Percentiles rank a stretch among this genome's conserved stretches.
These are phyloP conservation scores for Paragyromitra xinjiangensis DNA, from an alignment of 495 filamentous ascomycete species.

Conservation along the genomic window DNA sequence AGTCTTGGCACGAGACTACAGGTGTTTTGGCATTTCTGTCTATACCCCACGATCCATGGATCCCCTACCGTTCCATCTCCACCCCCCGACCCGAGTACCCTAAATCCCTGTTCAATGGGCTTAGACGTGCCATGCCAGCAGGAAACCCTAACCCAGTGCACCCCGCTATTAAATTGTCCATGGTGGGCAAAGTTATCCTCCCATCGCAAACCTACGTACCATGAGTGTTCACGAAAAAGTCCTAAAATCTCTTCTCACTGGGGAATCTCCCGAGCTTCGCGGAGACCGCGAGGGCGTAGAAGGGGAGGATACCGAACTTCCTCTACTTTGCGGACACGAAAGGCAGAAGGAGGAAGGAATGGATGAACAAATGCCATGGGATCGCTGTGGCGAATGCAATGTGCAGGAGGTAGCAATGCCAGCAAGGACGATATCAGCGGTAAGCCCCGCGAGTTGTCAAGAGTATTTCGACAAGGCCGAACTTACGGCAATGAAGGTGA, in stretches of 20 bases:
- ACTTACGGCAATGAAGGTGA: not conserved
- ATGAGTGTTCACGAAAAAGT: not conserved
- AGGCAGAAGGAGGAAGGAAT: not conserved
- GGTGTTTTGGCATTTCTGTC: too few relatives aligned
- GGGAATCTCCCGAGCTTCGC: not conserved
- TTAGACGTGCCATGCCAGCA: too few relatives aligned
- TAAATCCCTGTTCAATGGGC: too few relatives aligned
- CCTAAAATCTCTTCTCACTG: not conserved
- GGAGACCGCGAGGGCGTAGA: not conserved
- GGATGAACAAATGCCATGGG: not conserved
- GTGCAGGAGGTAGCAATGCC: not conserved
- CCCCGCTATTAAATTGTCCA: too few relatives aligned
- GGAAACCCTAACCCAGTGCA: too few relatives aligned
- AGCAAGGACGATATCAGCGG: not conserved
- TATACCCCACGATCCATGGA: too few relatives aligned
- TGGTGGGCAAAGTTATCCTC: too few relatives aligned
- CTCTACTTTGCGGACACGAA: slow-evolving; percentile 3
- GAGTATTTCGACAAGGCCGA: not conserved
- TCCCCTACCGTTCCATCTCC: too few relatives aligned
- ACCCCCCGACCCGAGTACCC: too few relatives aligned
- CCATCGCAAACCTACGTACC: too few relatives aligned
- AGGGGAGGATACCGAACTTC: not conserved
- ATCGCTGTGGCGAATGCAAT: not conserved
- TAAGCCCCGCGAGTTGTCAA: not conserved
- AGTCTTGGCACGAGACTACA: too few relatives aligned